A percentile compares a stretch with the other conserved stretches of the same genome.
Evolutionary conservation across 306 rosid genomes (phyloP).

Genomic region (Fagus crenata): DNA sequence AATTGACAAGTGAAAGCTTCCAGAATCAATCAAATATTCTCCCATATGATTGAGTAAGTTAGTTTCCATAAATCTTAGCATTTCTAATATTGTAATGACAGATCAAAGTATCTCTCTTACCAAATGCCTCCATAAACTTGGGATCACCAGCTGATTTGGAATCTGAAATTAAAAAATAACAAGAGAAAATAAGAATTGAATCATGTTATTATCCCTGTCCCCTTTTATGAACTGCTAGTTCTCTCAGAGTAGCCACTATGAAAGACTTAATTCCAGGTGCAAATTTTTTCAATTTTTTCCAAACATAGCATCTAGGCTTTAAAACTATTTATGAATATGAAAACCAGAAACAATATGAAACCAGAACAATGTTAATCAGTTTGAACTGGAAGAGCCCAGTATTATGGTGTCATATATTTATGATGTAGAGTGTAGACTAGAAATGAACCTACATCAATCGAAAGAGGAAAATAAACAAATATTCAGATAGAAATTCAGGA

Average conservation of each 20-base stretch:
- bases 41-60: background rate
- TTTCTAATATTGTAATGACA: conserved; percentile 22
- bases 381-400: background rate
- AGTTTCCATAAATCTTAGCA: conserved; percentile 9
- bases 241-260: background rate
- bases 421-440: background rate
- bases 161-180: conserved; percentile 59
- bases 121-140: conserved; percentile 81
- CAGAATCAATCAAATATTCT: conserved; percentile 7
- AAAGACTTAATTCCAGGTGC: background rate
- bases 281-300: background rate
- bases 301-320: background rate
- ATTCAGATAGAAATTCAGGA: background rate
- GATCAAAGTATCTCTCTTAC: conserved; percentile 48
- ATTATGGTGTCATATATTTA: conserved; percentile 11
- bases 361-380: conserved; percentile 11
- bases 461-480: conserved; percentile 4
- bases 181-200: conserved; percentile 21
- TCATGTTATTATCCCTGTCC: conserved; percentile 15
- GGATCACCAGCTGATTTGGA: conserved; percentile 71
- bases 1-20: conserved; percentile 12
- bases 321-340: background rate
- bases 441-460: conserved; percentile 20
- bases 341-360: conserved; percentile 22
- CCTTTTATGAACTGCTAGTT: conserved; percentile 8